Evolutionary conservation across 192 early-diverging fungal species (phyloP).

Genomic region (Coemansia sp.): DNA sequence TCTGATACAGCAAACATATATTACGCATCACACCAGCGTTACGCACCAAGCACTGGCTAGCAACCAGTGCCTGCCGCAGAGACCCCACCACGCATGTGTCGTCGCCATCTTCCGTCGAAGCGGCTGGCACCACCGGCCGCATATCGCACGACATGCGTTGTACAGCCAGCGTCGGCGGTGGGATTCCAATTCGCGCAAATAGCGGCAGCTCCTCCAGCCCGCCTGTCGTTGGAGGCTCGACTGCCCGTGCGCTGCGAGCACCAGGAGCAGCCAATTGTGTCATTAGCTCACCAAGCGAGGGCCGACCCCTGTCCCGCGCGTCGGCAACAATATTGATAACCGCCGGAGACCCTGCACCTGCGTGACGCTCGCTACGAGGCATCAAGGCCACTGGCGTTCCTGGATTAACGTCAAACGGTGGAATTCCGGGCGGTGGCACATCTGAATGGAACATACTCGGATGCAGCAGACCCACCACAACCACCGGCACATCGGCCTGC

Average conservation of each 20-base stretch:
- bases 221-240: not conserved
- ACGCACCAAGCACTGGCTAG: constrained; percentile 48
- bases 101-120: not conserved
- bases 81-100: constrained; percentile 25
- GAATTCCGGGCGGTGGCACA: constrained; percentile 42
- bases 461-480: constrained; percentile 46
- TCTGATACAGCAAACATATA: constrained; percentile 42
- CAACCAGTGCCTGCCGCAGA: constrained; percentile 32
- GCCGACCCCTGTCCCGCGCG: not conserved
- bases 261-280: not conserved
- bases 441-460: constrained; percentile 50
- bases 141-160: constrained; percentile 26
- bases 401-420: constrained; percentile 52
- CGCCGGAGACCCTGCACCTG: constrained; percentile 3
- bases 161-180: constrained; percentile 15
- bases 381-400: constrained; percentile 38
- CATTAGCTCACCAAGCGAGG: constrained; percentile 1
- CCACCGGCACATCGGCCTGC: constrained; percentile 6
- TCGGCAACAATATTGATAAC: constrained; percentile 21
- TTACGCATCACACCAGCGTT: constrained; percentile 50
- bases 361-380: constrained; percentile 24
- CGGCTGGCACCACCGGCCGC: constrained; percentile 12
- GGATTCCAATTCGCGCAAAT: constrained; percentile 48
- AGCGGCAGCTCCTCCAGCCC: constrained; percentile 30
- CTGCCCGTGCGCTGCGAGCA: not conserved